phyloP scores from a whole-genome alignment of 2,329 filamentous ascomycete genomes.

The Colletotrichum sp. region DNA sequence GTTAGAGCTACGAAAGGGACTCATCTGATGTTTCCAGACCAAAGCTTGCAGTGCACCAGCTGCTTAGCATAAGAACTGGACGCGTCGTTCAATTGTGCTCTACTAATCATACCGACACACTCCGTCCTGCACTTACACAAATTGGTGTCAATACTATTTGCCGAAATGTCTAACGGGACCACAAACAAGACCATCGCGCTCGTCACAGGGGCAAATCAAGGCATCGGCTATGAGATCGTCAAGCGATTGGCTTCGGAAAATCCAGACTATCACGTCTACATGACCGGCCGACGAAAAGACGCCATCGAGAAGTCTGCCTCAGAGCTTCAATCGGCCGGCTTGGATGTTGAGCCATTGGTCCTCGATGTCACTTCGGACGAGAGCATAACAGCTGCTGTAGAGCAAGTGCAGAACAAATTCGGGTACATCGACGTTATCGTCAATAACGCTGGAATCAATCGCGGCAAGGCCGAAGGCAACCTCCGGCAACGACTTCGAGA shows the following conservation, averaged over 20 bases:
- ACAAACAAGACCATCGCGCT: neutral
- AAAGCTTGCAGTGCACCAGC: neutral
- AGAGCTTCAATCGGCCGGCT: neutral
- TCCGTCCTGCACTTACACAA: rapidly evolving
- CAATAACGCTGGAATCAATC: slow-evolving; percentile 65
- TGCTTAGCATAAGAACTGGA: neutral
- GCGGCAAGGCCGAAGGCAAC: slow-evolving; percentile 57
- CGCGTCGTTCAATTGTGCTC: neutral
- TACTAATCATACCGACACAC: neutral
- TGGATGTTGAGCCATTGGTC: slow-evolving; percentile 35
- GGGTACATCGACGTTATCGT: slow-evolving; percentile 63
- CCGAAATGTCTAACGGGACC: neutral
- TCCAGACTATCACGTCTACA: slow-evolving; percentile 3
- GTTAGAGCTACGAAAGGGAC: neutral
- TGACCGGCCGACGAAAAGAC: slow-evolving; percentile 3
- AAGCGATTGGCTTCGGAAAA: slow-evolving; percentile 3
- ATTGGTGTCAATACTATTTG: rapidly evolving
- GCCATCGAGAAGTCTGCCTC: slow-evolving; percentile 5
- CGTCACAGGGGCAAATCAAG: slow-evolving; percentile 18
- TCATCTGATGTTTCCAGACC: neutral
- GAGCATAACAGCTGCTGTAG: slow-evolving; percentile 34
- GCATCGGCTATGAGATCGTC: slow-evolving; percentile 16
- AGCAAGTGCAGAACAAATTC: slow-evolving; percentile 50
- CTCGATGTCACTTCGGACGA: slow-evolving; percentile 61
- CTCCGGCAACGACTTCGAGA: slow-evolving; percentile 51